Evolutionary conservation across 306 rosid genomes (phyloP), one percentile per base, ranked within the genome.

Genomic region (Quercus gilva): DNA sequence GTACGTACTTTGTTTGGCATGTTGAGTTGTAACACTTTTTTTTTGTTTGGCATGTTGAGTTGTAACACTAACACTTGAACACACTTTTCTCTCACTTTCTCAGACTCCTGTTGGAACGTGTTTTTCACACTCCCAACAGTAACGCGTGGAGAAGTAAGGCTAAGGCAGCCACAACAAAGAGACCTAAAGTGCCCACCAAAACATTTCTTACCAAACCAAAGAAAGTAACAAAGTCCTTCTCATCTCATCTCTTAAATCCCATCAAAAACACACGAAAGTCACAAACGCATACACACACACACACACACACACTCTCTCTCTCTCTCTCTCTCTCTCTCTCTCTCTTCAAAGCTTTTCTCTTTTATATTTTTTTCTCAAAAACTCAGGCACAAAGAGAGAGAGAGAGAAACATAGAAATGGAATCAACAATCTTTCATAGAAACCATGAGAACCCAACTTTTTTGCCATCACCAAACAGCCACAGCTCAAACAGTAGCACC

Each of bases 191-290:
- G 82, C 82, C 88, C 77, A 82, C 79, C 80, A 79, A 79, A 81
- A 73, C 85, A 80, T 83, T 87, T 80, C 84, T 86, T 68, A 81
- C 89, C 88, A 80, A 90, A 87, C 91, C 77, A 80, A 74, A 69
- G 65, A 76, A 76, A 74, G 69, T 74, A 69, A 67, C 87, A 51
- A 58, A 74, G 49, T 78, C 53, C 53, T 49, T 5, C 77, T 65
- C 82, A 2, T 67, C 78, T 64, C 75, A 59, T 78, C 72, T 49
- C 26, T 11, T 7, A 18, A 25, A 58, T 60, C 73, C 29, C 45
- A 26, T 15, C 43, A 72, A 76, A 41, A 8, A 41, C 45, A 8
- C 45, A 8, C 45, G 2, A 41, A 7, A 8, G 45, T 41, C 45
- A 41, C 45, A 41, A 41, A 21, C 55, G 19, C 55, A 33, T 57